Base-by-base conservation (phyloP, 1,139 yeast genomes). In the Nakaseomyces delphensis region DNA sequence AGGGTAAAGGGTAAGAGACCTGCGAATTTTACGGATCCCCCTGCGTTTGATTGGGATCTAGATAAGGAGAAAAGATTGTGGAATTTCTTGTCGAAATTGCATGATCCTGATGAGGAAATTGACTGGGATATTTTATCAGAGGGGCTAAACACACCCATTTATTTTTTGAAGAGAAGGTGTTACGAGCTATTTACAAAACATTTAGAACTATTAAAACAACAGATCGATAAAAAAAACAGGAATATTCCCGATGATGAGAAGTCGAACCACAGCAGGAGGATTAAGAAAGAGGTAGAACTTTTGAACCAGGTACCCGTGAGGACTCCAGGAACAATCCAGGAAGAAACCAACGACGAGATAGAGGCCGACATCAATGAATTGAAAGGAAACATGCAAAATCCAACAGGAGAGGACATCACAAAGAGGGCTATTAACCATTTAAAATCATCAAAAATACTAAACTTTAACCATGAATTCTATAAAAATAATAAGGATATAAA, bases 1-100 rank as follows among this genome's bases (percentile, higher is more conserved):
- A 53, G 54, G 49, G 48, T 60, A 23, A 43, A 62, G 53, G 48
- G 75, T 50, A 41, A 67, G 56, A 57, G 68, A 10, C 63, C 76
- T 9, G 54, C 60, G 11, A 69, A 66, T 1, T 66, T 69, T 43
- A 52, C 48, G 13, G 73, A 69, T 45, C 73, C 75, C 1, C 54
- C 54, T 4, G 50, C 52, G 7, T 71, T 68, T 32, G 63, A 62
- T 23, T 71, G 76, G 76, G 60, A 61, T 45, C 45, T 56, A 5
- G 54, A 53, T 15, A 69, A 69, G 49, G 74, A 70, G 47, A 57
- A 55, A 27, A 59, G 60, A 38, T 57, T 71, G 9, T 69, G 76
- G 74, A 55, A 57, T 11, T 55, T 60, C 33, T 56, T 71, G 8
- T 65, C 72, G 2, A 54, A 62, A 28, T 44, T 64, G 5, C 56